phyloP scores from a whole-genome alignment of 2,329 filamentous ascomycete genomes.

The Clonostachys sp. region DNA sequence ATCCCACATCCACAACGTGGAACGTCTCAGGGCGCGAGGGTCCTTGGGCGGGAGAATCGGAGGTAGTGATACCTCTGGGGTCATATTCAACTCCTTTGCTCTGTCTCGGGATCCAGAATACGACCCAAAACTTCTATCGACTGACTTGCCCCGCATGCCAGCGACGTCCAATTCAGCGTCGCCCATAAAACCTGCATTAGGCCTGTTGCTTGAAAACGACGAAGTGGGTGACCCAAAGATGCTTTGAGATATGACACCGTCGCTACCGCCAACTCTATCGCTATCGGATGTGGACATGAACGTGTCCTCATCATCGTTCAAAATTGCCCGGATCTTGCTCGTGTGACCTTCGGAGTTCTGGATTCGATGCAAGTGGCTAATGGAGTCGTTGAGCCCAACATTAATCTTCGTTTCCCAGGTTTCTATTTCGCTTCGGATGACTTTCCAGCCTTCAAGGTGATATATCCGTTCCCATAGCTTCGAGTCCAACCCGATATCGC shows the following conservation, averaged over 20 bases:
- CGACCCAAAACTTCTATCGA: conserved; percentile 18
- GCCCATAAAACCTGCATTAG: conserved; percentile 12
- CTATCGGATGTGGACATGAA: conserved; percentile 39
- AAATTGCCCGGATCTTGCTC: conserved; percentile 50
- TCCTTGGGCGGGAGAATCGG: conserved; percentile 19
- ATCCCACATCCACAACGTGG: conserved; percentile 48
- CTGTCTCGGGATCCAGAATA: conserved; percentile 22
- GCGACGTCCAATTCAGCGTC: conserved; percentile 21
- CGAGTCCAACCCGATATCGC: conserved; percentile 73
- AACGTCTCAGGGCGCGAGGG: conserved; percentile 28
- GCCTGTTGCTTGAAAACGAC: conserved; percentile 20
- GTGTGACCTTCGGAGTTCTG: conserved; percentile 44
- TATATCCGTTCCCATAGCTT: conserved; percentile 85
- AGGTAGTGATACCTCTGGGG: conserved; percentile 20
- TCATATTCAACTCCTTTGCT: conserved; percentile 27
- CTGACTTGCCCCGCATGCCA: conserved; percentile 16
- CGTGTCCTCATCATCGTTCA: conserved; percentile 41
- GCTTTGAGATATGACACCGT: conserved; percentile 9
- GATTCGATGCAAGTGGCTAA: conserved; percentile 34
- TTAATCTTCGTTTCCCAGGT: conserved; percentile 60
- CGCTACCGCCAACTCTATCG: neutral
- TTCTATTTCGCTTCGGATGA: conserved; percentile 60
- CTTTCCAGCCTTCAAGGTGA: conserved; percentile 79
- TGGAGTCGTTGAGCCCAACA: conserved; percentile 28
- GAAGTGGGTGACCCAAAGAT: conserved; percentile 26